phyloP scores from a whole-genome alignment of 2,329 filamentous ascomycete genomes.

The Clathrospora elynae region DNA sequence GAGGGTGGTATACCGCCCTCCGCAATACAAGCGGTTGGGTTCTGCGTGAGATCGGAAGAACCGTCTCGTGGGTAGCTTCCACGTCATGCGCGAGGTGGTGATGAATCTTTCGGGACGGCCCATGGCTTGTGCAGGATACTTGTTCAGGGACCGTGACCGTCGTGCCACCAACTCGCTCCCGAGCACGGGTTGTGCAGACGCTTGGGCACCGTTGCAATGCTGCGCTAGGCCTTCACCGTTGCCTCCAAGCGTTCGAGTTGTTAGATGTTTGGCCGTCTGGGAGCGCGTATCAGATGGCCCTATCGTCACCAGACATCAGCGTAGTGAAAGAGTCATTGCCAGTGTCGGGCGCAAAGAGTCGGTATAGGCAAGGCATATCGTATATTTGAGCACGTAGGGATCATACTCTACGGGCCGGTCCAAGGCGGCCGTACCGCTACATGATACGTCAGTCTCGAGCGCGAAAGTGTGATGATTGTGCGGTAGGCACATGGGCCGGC shows the following conservation, averaged over 20 bases:
- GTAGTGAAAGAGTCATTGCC: constrained; percentile 10
- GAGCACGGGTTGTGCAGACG: constrained; percentile 23
- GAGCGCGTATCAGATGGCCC: too few species aligned
- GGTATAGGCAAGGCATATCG: constrained; percentile 23
- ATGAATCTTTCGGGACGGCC: constrained; percentile 24
- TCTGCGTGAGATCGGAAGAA: constrained; percentile 30
- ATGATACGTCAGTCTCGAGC: constrained; percentile 24
- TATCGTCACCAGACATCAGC: constrained; percentile 24
- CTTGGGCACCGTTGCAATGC: constrained; percentile 16
- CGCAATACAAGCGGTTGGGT: constrained; percentile 21
- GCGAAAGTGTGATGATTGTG: constrained; percentile 34
- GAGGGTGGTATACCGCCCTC: constrained; percentile 12
- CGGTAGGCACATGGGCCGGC: constrained; percentile 16
- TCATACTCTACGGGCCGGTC: constrained; percentile 35
- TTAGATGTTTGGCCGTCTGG: too few species aligned
- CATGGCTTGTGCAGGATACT: constrained; percentile 24
- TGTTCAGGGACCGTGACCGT: constrained; percentile 29
- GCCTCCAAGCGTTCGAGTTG: constrained; percentile 7
- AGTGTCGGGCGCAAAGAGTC: constrained; percentile 12
- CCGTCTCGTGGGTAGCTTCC: constrained; percentile 30
- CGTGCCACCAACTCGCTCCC: constrained; percentile 31
- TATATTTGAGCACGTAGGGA: constrained; percentile 16
- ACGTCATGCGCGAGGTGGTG: constrained; percentile 26
- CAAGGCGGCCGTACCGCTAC: constrained; percentile 23
- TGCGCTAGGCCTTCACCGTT: background rate